Conservation (phyloP, 2,329 filamentous ascomycete species). For the Colletotrichum tropicale region DNA sequence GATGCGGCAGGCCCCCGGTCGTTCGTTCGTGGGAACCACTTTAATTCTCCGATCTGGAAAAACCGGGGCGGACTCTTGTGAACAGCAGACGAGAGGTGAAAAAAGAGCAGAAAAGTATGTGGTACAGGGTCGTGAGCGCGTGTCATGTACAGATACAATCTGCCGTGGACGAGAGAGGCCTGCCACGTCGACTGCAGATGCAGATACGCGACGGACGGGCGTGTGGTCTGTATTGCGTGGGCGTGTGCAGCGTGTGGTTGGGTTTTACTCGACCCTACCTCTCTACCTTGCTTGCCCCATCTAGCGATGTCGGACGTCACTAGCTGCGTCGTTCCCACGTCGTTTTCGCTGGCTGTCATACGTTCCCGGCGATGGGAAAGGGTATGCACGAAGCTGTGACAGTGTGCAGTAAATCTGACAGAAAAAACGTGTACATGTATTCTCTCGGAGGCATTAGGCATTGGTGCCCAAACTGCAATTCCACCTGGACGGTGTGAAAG, state of each 20-base stretch:
- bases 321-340: slow-evolving; percentile 6
- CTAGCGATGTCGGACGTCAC: slow-evolving; percentile 19
- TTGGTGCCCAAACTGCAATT: slow-evolving; percentile 18
- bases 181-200: slow-evolving; percentile 20
- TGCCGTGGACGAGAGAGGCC: neutral
- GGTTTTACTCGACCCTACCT: neutral
- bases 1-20: slow-evolving; percentile 18
- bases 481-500: neutral
- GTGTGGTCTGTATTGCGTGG: neutral
- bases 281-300: neutral
- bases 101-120: neutral
- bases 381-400: neutral
- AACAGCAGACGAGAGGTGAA: neutral
- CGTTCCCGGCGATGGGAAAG: neutral
- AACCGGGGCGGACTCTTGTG: neutral
- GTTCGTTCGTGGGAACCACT: slow-evolving; percentile 17
- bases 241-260: neutral
- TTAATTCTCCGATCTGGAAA: slow-evolving; percentile 18
- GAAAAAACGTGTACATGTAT: neutral
- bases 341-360: neutral
- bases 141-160: slow-evolving; percentile 3
- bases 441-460: slow-evolving; percentile 7
- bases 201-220: slow-evolving; percentile 11
- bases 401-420: neutral
- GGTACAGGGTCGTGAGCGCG: neutral